A percentile compares a stretch with the other conserved stretches of the same genome.
These are phyloP conservation scores for Flueggea neowawraea DNA, from an alignment of 441 rosid genomes.

Conservation along the genomic window DNA sequence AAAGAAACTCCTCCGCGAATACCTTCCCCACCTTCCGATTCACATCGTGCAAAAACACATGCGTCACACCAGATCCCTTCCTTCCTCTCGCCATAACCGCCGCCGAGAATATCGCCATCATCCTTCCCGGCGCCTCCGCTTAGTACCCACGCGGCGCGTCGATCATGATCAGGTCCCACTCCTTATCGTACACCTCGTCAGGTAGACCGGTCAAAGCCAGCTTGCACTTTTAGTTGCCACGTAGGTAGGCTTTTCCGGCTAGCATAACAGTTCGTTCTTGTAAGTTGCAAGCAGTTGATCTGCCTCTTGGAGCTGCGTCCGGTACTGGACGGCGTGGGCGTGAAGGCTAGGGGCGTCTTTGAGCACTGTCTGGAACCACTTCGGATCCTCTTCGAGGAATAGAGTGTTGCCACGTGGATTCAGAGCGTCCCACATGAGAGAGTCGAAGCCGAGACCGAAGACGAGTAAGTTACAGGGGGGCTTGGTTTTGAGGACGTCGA, in stretches of 20 bases:
- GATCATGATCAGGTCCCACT: constrained; percentile 74
- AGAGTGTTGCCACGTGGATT: constrained; percentile 68
- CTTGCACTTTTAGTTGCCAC: constrained; percentile 44
- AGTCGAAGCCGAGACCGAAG: constrained; percentile 77
- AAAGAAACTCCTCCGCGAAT: constrained; percentile 51
- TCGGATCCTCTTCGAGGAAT: constrained; percentile 85
- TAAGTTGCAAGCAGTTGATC: constrained; percentile 41
- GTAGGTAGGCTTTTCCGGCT: constrained; percentile 36
- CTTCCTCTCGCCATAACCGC: constrained; percentile 57
- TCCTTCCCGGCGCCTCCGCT: constrained; percentile 63
- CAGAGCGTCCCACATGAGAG: constrained; percentile 74
- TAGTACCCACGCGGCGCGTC: constrained; percentile 69
- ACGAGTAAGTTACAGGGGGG: constrained; percentile 77
- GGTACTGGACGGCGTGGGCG: constrained; percentile 60
- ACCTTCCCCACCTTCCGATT: constrained; percentile 54
- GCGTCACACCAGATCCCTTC: constrained; percentile 53
- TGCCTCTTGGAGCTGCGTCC: constrained; percentile 64
- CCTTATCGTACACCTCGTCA: constrained; percentile 48
- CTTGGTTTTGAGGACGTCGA: constrained; percentile 47
- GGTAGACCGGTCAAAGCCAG: constrained; percentile 52
- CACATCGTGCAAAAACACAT: constrained; percentile 62
- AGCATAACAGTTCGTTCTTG: constrained; percentile 44
- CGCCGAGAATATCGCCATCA: constrained; percentile 65
- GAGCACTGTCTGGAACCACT: constrained; percentile 62
- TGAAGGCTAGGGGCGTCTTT: constrained; percentile 41